Evolutionary conservation across 192 early-diverging fungal species (phyloP).

Genomic region (Umbelopsis vinacea): DNA sequence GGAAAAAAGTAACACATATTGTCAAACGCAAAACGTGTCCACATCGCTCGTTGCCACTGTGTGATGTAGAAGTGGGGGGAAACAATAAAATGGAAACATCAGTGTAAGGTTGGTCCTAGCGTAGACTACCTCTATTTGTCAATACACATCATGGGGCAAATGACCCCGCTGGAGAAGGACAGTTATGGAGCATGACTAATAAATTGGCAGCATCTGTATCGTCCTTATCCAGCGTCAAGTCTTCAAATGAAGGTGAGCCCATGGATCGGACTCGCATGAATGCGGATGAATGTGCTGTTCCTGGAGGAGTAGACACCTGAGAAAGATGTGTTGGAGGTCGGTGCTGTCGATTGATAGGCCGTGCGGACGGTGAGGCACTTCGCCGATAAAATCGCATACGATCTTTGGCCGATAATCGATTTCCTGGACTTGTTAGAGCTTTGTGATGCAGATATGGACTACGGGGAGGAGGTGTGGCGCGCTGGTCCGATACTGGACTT

Average conservation of each 20-base stretch:
- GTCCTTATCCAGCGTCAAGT: constrained; percentile 16
- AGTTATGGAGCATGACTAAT: constrained; percentile 37
- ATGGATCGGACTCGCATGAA: constrained; percentile 19
- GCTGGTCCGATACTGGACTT: constrained; percentile 16
- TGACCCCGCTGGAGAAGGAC: constrained; percentile 4
- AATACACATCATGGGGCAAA: background rate
- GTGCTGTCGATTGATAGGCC: background rate
- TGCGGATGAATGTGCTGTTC: background rate
- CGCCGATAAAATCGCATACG: constrained; percentile 12
- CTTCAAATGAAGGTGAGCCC: constrained; percentile 14
- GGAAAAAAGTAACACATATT: too few species aligned
- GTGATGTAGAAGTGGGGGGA: too few species aligned
- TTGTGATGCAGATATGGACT: background rate
- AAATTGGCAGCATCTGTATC: constrained; percentile 38
- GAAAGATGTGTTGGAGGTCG: constrained; percentile 5
- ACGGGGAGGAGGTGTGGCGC: constrained; percentile 13
- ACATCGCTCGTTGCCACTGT: too few species aligned
- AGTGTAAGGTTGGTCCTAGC: background rate
- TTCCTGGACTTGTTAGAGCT: background rate
- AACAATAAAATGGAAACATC: too few species aligned
- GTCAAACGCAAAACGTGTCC: too few species aligned
- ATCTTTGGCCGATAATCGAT: constrained; percentile 12
- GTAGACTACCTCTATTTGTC: background rate
- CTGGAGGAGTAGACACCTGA: constrained; percentile 10
- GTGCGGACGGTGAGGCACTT: constrained; percentile 13